phyloP scores from a whole-genome alignment of 108 stramenopile genomes.

The Skeletonema potamos region DNA sequence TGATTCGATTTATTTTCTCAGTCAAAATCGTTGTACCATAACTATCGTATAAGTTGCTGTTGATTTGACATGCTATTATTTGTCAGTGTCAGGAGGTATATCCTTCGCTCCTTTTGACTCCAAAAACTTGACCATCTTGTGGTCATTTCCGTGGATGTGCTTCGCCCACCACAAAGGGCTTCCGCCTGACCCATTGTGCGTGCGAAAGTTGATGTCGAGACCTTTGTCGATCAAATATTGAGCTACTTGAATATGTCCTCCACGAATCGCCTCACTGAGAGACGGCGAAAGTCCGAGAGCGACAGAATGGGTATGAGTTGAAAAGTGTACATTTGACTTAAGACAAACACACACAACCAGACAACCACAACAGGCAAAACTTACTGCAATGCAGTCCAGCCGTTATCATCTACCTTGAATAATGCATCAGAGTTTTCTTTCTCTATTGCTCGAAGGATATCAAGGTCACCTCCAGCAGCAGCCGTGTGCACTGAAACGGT shows the following conservation, averaged over 20 bases:
- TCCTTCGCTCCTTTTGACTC: conserved; percentile 19
- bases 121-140: conserved; percentile 18
- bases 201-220: conserved; percentile 29
- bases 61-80: too few species aligned
- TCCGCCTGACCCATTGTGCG: conserved; percentile 40
- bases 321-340: neutral
- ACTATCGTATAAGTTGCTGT: too few species aligned
- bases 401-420: conserved; percentile 35
- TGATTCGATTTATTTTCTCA: neutral
- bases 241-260: conserved; percentile 31
- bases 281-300: conserved; percentile 8
- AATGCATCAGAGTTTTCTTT: conserved; percentile 14
- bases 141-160: conserved; percentile 23
- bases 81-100: conserved; percentile 17
- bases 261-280: conserved; percentile 50
- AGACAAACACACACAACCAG: neutral
- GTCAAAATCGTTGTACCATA: too few species aligned
- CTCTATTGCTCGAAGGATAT: conserved; percentile 1
- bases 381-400: conserved; percentile 52
- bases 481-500: conserved; percentile 13
- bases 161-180: conserved; percentile 43
- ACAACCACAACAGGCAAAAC: neutral
- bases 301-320: neutral
- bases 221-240: conserved; percentile 44
- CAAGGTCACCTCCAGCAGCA: conserved; percentile 29